phyloP scores from a whole-genome alignment of 2,329 filamentous ascomycete species.

The Alternaria panax region DNA sequence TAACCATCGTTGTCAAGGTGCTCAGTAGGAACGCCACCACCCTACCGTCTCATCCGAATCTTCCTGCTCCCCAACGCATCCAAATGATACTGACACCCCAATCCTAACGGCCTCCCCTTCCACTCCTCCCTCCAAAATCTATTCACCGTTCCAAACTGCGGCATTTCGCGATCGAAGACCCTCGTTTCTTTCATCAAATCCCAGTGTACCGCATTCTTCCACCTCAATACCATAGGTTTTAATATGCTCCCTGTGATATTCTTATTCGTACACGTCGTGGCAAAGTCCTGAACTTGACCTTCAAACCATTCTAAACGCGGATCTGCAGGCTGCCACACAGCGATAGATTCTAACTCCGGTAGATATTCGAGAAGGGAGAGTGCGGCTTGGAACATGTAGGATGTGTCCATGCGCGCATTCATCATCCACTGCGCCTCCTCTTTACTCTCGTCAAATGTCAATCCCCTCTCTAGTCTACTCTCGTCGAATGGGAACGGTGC shows the following conservation, averaged over 20 bases:
- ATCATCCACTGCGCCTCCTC: constrained; percentile 19
- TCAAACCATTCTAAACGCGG: constrained; percentile 32
- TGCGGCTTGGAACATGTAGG: constrained; percentile 31
- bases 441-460: constrained; percentile 27
- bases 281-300: constrained; percentile 32
- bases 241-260: constrained; percentile 26
- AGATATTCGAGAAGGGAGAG: constrained; percentile 29
- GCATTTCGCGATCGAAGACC: constrained; percentile 21
- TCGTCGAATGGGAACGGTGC: constrained; percentile 27
- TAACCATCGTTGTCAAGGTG: too few species aligned
- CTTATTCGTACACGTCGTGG: constrained; percentile 36
- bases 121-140: constrained; percentile 29
- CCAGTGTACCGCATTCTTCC: constrained; percentile 32
- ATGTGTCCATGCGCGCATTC: constrained; percentile 38
- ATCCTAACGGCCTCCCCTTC: constrained; percentile 28
- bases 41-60: neutral
- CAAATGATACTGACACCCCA: constrained; percentile 37
- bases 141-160: constrained; percentile 2
- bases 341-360: constrained; percentile 27
- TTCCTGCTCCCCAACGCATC: constrained; percentile 2
- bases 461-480: constrained; percentile 21
- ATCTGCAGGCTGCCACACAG: constrained; percentile 40
- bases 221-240: constrained; percentile 33
- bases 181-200: constrained; percentile 33
- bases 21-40: too few species aligned